Base-by-base conservation (phyloP, 2,329 filamentous ascomycete genomes). In the Sclerotinia subarctica region DNA sequence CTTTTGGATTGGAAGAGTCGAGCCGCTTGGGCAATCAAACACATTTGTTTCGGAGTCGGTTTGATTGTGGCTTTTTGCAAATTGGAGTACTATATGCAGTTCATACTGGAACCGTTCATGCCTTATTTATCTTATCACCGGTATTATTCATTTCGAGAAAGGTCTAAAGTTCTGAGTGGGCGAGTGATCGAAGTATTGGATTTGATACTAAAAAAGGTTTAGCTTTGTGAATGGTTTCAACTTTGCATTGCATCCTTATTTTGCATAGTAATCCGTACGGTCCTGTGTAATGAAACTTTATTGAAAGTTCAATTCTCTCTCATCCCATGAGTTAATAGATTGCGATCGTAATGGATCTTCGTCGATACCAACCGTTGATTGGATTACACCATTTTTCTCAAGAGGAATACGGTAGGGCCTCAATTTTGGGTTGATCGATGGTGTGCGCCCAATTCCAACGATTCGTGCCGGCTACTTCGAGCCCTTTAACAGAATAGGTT, bases 11-110 rank as follows among this genome's bases (percentile, higher is more conserved):
- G 42, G 64, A 64, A 64, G 51, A 64, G 19, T 66, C 64, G 64
- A 66, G 53, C 53, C 64, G 64, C 64, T 42, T 66, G 53, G 26
- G 17, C 38, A 35, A 47, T 66, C 38, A 47, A 63, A 35, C 35
- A n/a, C 6, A 32, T 19, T 57, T 64, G 60, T 64, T 64, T 64
- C 63, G 52, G 63, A 66, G 44, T 60, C 29, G 29, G 19, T 11
- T 11, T 42, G 38, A 42, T 26, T 32, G 62, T 64, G 62, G 62
- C 62, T 64, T 64, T 44, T 56, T 46, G 11, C 57, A 24, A 32
- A 35, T 65, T 35, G 44, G 19, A 35, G 58, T 24, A 42, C 38
- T 42, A 42, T 42, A 47, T 62, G 58, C 58, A 49, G 44, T 49
- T 24, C 29, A 19, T 5, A 24, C 58, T 62, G 13, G 44, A 62